phyloP scores from a whole-genome alignment of 495 filamentous ascomycete genomes.

The Xylaria castorea region DNA sequence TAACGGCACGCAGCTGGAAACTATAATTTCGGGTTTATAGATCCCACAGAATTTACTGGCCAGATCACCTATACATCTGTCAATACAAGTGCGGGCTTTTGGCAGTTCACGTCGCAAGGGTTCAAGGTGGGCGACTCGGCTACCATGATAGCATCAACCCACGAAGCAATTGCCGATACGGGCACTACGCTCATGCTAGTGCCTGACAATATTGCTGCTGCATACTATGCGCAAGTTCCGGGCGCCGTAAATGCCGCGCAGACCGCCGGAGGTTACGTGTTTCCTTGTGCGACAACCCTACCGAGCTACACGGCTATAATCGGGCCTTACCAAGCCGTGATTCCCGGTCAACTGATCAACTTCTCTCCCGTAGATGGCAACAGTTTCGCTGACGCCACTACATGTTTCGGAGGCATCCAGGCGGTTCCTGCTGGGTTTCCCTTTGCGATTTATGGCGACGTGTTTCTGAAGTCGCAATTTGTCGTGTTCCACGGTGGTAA shows the following conservation, averaged over 20 bases:
- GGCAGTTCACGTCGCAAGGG: slow-evolving; percentile 70
- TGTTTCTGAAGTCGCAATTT: slow-evolving; percentile 85
- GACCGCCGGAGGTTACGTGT: slow-evolving; percentile 72
- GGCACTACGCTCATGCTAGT: slow-evolving; percentile 80
- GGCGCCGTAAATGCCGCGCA: slow-evolving; percentile 56
- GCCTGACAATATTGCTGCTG: slow-evolving; percentile 59
- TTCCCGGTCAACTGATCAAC: slow-evolving; percentile 68
- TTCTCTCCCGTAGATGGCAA: slow-evolving; percentile 58
- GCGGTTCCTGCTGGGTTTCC: slow-evolving; percentile 61
- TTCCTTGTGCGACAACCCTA: slow-evolving; percentile 67
- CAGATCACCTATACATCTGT: slow-evolving; percentile 66
- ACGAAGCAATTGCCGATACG: slow-evolving; percentile 62
- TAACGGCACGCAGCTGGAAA: slow-evolving; percentile 54
- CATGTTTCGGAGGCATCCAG: slow-evolving; percentile 74
- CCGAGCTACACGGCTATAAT: slow-evolving; percentile 71
- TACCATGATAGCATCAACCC: slow-evolving; percentile 27
- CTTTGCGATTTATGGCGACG: slow-evolving; percentile 80
- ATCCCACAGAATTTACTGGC: slow-evolving; percentile 66
- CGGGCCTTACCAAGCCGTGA: slow-evolving; percentile 58
- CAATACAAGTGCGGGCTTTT: slow-evolving; percentile 70
- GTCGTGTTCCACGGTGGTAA: slow-evolving; percentile 71
- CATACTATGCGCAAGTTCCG: slow-evolving; percentile 71
- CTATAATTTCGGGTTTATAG: slow-evolving; percentile 72
- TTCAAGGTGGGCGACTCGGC: slow-evolving; percentile 61
- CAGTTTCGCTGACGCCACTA: slow-evolving; percentile 45